Evolutionary conservation across 305 asterid genomes (phyloP).

Genomic region (Fraxinus latifolia): DNA sequence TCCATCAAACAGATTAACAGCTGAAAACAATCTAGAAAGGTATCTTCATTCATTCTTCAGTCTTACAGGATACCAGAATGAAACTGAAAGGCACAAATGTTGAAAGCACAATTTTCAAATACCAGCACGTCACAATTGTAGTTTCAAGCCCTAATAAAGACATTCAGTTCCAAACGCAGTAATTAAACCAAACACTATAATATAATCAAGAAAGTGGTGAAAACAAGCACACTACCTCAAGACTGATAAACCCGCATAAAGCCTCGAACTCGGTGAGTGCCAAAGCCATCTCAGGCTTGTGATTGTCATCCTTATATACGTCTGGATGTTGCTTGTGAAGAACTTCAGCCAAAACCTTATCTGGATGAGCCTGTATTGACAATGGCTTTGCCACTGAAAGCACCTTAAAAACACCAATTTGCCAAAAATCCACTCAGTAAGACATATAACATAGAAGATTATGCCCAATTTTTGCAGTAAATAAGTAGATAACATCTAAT

Average conservation of each 20-base stretch:
- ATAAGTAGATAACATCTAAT: background rate
- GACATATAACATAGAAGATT: background rate
- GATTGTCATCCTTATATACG: constrained; percentile 79
- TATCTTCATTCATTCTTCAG: background rate
- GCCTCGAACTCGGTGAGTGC: constrained; percentile 88
- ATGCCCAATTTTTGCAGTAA: background rate
- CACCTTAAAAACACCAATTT: constrained; percentile 41
- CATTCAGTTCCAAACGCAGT: background rate
- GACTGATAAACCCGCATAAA: constrained; percentile 72
- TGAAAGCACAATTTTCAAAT: background rate
- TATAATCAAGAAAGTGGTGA: background rate
- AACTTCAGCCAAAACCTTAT: constrained; percentile 64
- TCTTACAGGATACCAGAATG: background rate
- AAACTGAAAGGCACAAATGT: background rate
- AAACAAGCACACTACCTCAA: constrained; percentile 51
- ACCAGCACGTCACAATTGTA: background rate
- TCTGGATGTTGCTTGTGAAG: constrained; percentile 72
- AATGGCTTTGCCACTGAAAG: constrained; percentile 87
- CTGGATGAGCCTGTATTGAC: constrained; percentile 97
- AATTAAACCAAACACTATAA: background rate
- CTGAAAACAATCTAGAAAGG: background rate
- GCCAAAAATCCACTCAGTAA: background rate
- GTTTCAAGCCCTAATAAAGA: background rate
- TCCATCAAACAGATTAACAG: background rate
- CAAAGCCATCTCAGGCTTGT: constrained; percentile 99